Conservation (phyloP, 2,329 filamentous ascomycete genomes). For the Leptodontidium sp. region DNA sequence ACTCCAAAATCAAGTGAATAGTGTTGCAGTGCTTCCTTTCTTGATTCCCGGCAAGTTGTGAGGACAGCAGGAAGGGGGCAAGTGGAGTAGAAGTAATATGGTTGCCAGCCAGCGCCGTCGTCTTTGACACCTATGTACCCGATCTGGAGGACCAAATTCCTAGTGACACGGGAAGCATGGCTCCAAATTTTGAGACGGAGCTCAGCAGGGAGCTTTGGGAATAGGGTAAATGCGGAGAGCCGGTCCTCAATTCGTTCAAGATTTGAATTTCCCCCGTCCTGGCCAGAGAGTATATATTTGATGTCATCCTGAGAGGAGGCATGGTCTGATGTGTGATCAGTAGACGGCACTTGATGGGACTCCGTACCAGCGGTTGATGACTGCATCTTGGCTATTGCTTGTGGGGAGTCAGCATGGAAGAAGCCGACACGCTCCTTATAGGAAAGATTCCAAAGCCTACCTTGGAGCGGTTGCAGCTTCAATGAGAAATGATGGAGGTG, state of each 20-base stretch:
- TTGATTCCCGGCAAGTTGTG: neutral
- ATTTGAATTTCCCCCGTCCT: neutral
- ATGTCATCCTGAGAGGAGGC: too few species aligned
- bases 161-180: neutral
- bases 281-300: neutral
- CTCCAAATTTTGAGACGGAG: neutral
- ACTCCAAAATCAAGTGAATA: slow-evolving; percentile 10
- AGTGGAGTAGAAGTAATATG: neutral
- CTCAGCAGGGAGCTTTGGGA: slow-evolving; percentile 6
- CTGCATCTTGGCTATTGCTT: too few species aligned
- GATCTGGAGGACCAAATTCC: slow-evolving; percentile 16
- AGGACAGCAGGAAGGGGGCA: neutral
- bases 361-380: too few species aligned
- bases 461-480: neutral
- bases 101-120: neutral
- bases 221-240: neutral
- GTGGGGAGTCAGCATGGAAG: too few species aligned
- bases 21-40: neutral
- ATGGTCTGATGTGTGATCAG: too few species aligned
- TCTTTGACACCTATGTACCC: neutral
- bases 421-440: too few species aligned
- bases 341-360: too few species aligned
- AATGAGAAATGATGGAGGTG: neutral
- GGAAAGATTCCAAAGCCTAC: too few species aligned
- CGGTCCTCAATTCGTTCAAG: neutral